A percentile compares a stretch with the other conserved stretches of the same genome.
Evolutionary conservation across 345 rosid genomes (phyloP).

Genomic region (Cardamine resedifolia): DNA sequence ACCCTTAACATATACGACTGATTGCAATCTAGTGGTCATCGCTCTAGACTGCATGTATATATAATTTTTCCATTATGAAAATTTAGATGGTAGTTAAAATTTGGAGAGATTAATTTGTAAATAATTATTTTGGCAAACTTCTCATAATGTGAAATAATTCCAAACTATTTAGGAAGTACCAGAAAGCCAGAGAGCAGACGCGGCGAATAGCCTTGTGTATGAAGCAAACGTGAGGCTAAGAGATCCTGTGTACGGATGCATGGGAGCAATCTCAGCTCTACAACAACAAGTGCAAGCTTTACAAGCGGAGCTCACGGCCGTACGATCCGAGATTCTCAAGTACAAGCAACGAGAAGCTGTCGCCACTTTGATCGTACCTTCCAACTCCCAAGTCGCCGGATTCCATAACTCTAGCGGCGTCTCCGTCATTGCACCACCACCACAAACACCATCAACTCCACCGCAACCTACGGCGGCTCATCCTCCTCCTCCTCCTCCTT

Average conservation of each 20-base stretch:
- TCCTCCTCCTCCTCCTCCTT: constrained; percentile 41
- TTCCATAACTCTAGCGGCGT: constrained; percentile 58
- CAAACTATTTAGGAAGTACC: constrained; percentile 68
- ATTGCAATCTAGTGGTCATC: neutral
- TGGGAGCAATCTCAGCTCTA: constrained; percentile 92
- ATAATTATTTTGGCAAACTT: neutral
- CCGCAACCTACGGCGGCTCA: constrained; percentile 44
- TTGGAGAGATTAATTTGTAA: neutral
- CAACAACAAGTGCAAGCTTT: constrained; percentile 88
- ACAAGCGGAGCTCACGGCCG: constrained; percentile 73
- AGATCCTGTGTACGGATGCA: constrained; percentile 96
- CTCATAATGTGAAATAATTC: constrained; percentile 6
- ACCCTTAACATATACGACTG: too few relatives aligned
- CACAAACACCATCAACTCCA: constrained; percentile 38
- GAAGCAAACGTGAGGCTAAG: constrained; percentile 95
- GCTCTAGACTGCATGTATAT: neutral
- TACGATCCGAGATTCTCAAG: constrained; percentile 74
- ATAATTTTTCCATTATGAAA: neutral
- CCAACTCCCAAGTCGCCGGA: constrained; percentile 51
- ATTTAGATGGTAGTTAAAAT: neutral
- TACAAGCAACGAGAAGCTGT: constrained; percentile 76
- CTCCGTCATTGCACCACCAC: constrained; percentile 51
- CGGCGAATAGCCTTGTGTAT: constrained; percentile 88
- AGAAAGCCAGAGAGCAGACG: constrained; percentile 77
- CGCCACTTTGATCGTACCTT: constrained; percentile 39